Conservation (phyloP, 495 filamentous ascomycete genomes). For the Talaromyces proteolyticus region DNA sequence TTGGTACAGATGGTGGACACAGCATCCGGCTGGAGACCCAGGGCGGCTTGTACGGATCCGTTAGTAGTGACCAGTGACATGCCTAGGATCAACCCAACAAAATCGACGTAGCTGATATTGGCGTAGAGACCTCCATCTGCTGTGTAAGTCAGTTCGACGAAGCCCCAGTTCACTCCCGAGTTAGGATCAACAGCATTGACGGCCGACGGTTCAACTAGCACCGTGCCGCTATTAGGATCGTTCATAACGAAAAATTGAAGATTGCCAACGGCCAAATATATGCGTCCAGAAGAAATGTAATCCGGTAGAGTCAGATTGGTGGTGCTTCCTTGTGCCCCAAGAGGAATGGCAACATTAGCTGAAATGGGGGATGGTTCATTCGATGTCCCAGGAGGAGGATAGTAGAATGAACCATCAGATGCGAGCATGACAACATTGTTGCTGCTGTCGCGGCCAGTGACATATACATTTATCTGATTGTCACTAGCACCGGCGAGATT, state of each 20-base stretch:
- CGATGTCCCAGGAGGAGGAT: slow-evolving; percentile 18
- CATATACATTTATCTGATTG: slow-evolving; percentile 30
- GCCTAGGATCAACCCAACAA: slow-evolving; percentile 33
- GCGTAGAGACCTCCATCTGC: slow-evolving; percentile 28
- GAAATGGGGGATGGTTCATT: slow-evolving; percentile 19
- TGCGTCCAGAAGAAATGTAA: slow-evolving; percentile 28
- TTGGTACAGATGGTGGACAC: slow-evolving; percentile 27
- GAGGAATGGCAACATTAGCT: slow-evolving; percentile 17
- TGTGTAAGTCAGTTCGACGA: slow-evolving; percentile 37
- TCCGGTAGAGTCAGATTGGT: slow-evolving; percentile 27
- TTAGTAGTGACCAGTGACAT: slow-evolving; percentile 28
- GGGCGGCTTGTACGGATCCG: slow-evolving; percentile 21
- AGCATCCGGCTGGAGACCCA: slow-evolving; percentile 23
- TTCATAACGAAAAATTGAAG: slow-evolving; percentile 31
- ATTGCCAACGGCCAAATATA: slow-evolving; percentile 31
- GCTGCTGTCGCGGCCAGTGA: slow-evolving; percentile 17
- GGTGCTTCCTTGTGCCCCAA: slow-evolving; percentile 22
- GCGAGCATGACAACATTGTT: slow-evolving; percentile 23
- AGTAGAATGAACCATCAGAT: slow-evolving; percentile 25
- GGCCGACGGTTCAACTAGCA: slow-evolving; percentile 32
- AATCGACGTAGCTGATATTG: slow-evolving; percentile 42
- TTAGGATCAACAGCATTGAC: slow-evolving; percentile 36
- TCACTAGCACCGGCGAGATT: slow-evolving; percentile 29
- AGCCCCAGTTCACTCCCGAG: slow-evolving; percentile 35
- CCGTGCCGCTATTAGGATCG: slow-evolving; percentile 13